phyloP scores from a whole-genome alignment of 1,139 yeast genomes.

The Yamadazyma diospyri region DNA sequence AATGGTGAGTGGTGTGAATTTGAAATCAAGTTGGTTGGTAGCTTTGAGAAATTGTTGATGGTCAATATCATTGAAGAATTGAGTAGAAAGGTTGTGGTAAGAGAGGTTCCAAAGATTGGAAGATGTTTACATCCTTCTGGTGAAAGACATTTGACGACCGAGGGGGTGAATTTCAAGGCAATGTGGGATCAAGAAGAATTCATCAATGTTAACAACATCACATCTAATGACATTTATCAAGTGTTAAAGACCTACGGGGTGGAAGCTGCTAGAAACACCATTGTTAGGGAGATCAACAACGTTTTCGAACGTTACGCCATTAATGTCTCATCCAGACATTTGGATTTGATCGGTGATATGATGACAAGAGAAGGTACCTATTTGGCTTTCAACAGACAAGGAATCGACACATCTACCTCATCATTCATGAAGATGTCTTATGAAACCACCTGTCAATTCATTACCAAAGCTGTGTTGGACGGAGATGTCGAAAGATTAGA shows the following conservation, averaged over 20 bases:
- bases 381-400: constrained; percentile 96
- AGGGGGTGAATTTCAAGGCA: constrained; percentile 95
- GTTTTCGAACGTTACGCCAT: constrained; percentile 97
- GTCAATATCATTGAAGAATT: constrained; percentile 93
- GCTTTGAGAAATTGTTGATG: constrained; percentile 90
- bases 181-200: constrained; percentile 98
- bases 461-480: constrained; percentile 93
- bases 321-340: constrained; percentile 87
- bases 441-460: constrained; percentile 96
- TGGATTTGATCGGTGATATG: constrained; percentile 96
- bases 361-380: constrained; percentile 99
- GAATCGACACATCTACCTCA: constrained; percentile 92
- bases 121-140: constrained; percentile 80
- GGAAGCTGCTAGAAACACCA: constrained; percentile 97
- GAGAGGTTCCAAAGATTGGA: constrained; percentile 88
- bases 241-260: constrained; percentile 93
- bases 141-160: constrained; percentile 80
- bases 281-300: constrained; percentile 91
- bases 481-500: constrained; percentile 86
- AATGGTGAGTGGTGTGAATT: constrained; percentile 93
- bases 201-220: constrained; percentile 80
- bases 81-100: constrained; percentile 85
- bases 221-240: constrained; percentile 90
- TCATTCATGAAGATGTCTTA: constrained; percentile 99
- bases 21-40: constrained; percentile 74